Conservation (phyloP, 192 early-diverging fungal genomes). For the Glomus cerebriforme region DNA sequence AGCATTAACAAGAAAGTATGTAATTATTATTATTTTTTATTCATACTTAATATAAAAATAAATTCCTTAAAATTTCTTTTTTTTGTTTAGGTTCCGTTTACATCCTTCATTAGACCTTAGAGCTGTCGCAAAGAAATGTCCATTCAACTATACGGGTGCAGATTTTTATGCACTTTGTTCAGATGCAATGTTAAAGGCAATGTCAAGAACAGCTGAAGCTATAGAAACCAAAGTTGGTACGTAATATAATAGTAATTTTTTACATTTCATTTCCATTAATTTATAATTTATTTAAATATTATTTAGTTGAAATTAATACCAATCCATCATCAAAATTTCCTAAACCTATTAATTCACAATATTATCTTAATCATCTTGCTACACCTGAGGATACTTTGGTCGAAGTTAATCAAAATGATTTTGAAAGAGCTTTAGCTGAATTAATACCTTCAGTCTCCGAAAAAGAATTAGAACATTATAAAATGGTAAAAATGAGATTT, state of each 20-base stretch:
- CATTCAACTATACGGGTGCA: conserved; percentile 94
- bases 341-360: conserved; percentile 78
- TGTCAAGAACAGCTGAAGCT: conserved; percentile 79
- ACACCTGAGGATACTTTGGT: conserved; percentile 72
- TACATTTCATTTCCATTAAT: background rate
- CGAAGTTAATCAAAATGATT: conserved; percentile 80
- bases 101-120: conserved; percentile 75
- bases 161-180: conserved; percentile 99
- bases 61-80: background rate
- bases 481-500: conserved; percentile 79
- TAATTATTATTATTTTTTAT: background rate
- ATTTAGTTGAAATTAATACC: conserved; percentile 37
- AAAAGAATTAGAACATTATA: conserved; percentile 86
- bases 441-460: conserved; percentile 87
- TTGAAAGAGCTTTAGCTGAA: conserved; percentile 78
- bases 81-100: conserved; percentile 71
- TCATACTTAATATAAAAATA: background rate
- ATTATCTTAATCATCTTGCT: conserved; percentile 87
- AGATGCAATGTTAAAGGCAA: conserved; percentile 96
- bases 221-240: conserved; percentile 60
- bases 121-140: conserved; percentile 79
- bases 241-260: background rate
- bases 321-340: conserved; percentile 44
- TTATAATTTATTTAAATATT: background rate
- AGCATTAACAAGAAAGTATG: conserved; percentile 90